phyloP scores from a whole-genome alignment of 2,329 filamentous ascomycete genomes.

The Amesomyces nigricolor region DNA sequence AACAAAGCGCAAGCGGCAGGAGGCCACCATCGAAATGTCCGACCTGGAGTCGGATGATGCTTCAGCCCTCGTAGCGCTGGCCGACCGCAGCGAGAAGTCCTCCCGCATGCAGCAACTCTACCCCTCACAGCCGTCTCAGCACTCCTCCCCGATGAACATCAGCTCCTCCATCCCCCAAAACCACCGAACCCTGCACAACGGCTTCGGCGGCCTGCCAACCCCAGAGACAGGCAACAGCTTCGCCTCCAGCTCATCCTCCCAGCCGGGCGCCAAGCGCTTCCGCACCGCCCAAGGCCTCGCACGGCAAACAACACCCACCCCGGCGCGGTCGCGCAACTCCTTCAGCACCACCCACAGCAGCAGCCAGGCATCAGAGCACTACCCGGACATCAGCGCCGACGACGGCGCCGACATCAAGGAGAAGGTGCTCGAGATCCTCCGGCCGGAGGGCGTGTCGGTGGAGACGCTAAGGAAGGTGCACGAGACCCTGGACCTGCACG shows the following conservation, averaged over 20 bases:
- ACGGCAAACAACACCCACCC: neutral
- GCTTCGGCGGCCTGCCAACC: neutral
- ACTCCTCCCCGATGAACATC: neutral
- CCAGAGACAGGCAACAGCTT: conserved; percentile 8
- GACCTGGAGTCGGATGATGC: conserved; percentile 37
- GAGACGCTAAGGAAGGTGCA: conserved; percentile 35
- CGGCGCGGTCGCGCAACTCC: neutral
- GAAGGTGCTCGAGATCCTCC: conserved; percentile 47
- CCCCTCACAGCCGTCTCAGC: neutral
- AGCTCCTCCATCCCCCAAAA: conserved; percentile 26
- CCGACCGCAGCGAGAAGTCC: conserved; percentile 29
- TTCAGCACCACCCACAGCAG: neutral
- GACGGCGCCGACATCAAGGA: conserved; percentile 37
- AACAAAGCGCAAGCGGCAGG: conserved; percentile 30
- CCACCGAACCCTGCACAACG: neutral
- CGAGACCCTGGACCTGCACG: conserved; percentile 17
- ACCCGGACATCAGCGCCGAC: neutral
- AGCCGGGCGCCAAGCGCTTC: conserved; percentile 6
- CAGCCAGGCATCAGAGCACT: neutral
- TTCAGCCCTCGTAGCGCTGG: conserved; percentile 29
- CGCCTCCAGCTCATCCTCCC: neutral
- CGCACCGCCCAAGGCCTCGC: neutral
- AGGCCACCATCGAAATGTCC: conserved; percentile 27
- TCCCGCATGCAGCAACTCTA: neutral
- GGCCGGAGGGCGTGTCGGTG: conserved; percentile 36